These are phyloP conservation scores for Cudoniella acicularis DNA, from an alignment of 495 filamentous ascomycete genomes.

Conservation along the genomic window DNA sequence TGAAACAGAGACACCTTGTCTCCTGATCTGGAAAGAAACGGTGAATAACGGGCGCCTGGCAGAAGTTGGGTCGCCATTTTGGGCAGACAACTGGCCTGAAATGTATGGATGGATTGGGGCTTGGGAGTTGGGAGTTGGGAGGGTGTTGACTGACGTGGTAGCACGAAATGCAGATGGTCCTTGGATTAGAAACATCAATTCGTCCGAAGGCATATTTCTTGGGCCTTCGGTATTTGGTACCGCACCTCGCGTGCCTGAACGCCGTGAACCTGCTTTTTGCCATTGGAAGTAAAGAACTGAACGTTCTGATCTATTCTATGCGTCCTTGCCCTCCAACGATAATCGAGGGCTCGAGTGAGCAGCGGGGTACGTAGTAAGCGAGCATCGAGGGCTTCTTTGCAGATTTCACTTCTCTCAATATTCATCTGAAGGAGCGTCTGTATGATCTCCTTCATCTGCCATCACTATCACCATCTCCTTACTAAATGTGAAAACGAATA, in stretches of 20 bases:
- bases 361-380: no score
- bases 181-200: neutral
- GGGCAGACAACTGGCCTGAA: neutral
- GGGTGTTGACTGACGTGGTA: neutral
- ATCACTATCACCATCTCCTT: neutral
- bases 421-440: slow-evolving; percentile 8
- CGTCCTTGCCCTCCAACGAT: neutral
- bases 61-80: neutral
- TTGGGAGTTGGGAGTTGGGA: no score
- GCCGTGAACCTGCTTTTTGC: neutral
- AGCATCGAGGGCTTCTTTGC: neutral
- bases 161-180: no score
- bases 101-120: no score
- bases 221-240: neutral
- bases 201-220: no score
- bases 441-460: neutral
- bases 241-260: neutral
- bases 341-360: no score
- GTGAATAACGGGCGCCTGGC: neutral
- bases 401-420: neutral
- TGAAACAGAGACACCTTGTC: neutral
- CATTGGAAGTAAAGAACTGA: neutral
- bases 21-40: neutral
- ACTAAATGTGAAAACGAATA: neutral
- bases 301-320: neutral